Evolutionary conservation across 305 asterid genomes (phyloP), one percentile per base, ranked within the genome.

Genomic region (Lippia alba): DNA sequence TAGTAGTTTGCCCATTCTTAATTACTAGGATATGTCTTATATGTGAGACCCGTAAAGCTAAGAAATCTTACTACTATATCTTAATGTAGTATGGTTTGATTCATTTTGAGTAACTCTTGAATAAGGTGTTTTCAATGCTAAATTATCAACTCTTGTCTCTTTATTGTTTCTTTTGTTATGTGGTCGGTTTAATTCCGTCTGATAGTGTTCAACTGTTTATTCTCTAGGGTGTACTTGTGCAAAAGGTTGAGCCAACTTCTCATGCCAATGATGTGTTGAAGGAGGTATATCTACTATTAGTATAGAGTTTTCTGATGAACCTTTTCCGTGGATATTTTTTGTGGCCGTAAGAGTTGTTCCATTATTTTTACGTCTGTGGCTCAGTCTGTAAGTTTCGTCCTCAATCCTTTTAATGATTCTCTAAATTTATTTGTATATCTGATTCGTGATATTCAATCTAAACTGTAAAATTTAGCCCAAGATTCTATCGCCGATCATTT

Each of bases 231-330:
- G 90, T 92, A 60, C 96, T 92, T 58, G 96, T 94, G 61, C 87
- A 96, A 41, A 87, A 76, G 82, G 88, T 94, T 51, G 99, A 92
- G 81, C 96, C 96, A 66, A 90, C 99, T 79, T 84, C 97, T 67
- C 84, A 90, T 81, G 97, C 95, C 74, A 83, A 85, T 75, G 78
- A 78, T 60, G 83, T 86, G 61, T 80, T 94, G 84, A 92, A 87
- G 84, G 91, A 88, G 99, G 99, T 92, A 88, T 41, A 16, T 55
- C 56, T 73, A 73, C 39, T 72, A 64, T 24, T 44, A n/a, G 24
- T 61, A 56, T 58, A 34, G 19, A 45, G 71, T 33, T 62, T 41
- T 67, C 58, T 55, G 46, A 67, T 19, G 8, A 36, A 15, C 62
- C 53, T 63, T 41, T 55, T 61, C 72, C 18, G 30, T 7, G 14